Evolutionary conservation across 2,329 filamentous ascomycete species (phyloP).

Genomic region (Amylocarpus encephaloides): DNA sequence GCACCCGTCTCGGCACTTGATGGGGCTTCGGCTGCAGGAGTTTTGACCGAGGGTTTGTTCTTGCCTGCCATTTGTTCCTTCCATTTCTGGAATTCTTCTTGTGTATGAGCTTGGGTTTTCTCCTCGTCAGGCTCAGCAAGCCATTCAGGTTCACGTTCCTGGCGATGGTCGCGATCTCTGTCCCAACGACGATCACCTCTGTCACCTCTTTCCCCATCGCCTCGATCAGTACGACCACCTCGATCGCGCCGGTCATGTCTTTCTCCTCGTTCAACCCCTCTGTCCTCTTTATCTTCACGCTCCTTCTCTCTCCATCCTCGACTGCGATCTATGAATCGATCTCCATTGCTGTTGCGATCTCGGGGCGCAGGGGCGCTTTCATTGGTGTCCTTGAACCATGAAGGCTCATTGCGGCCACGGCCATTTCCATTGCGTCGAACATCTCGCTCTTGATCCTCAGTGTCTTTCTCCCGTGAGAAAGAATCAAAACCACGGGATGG

Average conservation of each 20-base stretch:
- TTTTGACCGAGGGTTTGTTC: slow-evolving; percentile 23
- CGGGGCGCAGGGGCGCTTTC: slow-evolving; percentile 25
- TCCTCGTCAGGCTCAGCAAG: slow-evolving; percentile 69
- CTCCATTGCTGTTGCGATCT: slow-evolving; percentile 31
- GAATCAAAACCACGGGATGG: slow-evolving; percentile 45
- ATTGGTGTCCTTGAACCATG: slow-evolving; percentile 60
- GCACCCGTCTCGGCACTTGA: slow-evolving; percentile 34
- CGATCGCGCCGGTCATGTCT: slow-evolving; percentile 29
- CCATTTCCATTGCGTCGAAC: slow-evolving; percentile 58
- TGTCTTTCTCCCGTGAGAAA: slow-evolving; percentile 44
- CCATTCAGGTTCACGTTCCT: slow-evolving; percentile 87
- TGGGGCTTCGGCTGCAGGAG: slow-evolving; percentile 33
- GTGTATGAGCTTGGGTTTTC: slow-evolving; percentile 65
- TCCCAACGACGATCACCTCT: slow-evolving; percentile 28
- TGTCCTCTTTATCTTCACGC: slow-evolving; percentile 21
- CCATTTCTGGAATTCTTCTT: slow-evolving; percentile 90
- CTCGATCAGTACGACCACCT: slow-evolving; percentile 20
- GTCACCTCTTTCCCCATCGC: slow-evolving; percentile 18
- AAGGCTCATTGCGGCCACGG: slow-evolving; percentile 61
- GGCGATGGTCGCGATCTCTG: slow-evolving; percentile 54
- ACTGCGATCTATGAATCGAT: slow-evolving; percentile 28
- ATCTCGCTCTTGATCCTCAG: slow-evolving; percentile 44
- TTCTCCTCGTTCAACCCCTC: slow-evolving; percentile 26
- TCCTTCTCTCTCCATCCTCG: slow-evolving; percentile 37
- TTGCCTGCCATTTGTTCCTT: slow-evolving; percentile 68